phyloP scores from a whole-genome alignment of 768 basidiomycete species.

The Mycena leptocephala region DNA sequence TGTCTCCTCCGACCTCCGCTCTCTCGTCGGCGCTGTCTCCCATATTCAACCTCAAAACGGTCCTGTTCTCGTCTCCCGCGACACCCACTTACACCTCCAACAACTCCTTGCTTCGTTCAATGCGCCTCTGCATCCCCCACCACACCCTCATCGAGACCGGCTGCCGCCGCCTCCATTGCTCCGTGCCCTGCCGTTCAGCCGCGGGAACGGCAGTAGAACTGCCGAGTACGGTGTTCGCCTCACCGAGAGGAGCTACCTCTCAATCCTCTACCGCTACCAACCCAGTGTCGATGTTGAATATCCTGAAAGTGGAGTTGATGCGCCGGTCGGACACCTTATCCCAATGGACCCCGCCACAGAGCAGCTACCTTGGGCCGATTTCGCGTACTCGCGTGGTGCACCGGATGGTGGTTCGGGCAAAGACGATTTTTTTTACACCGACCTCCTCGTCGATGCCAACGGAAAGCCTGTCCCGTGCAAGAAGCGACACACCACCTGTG shows the following conservation, averaged over 20 bases:
- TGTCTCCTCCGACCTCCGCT: too few relatives aligned
- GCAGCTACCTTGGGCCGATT: background rate
- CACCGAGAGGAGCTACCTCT: background rate
- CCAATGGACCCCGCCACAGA: background rate
- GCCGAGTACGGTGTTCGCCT: background rate
- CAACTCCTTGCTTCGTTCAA: too few relatives aligned
- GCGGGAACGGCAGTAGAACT: too few relatives aligned
- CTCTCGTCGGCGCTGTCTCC: too few relatives aligned
- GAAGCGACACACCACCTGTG: background rate
- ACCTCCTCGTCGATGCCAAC: background rate
- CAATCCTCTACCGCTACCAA: background rate
- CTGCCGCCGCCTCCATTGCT: too few relatives aligned
- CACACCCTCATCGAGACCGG: too few relatives aligned
- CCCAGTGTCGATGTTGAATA: background rate
- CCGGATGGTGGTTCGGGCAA: background rate
- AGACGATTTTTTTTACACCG: background rate
- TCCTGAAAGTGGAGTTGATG: background rate
- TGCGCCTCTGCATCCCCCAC: too few relatives aligned
- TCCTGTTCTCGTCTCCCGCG: too few relatives aligned
- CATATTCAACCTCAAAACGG: too few relatives aligned
- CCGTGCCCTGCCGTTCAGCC: too few relatives aligned
- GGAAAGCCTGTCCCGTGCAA: background rate
- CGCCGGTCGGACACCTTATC: background rate
- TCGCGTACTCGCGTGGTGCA: background rate
- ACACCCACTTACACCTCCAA: too few relatives aligned